Base-by-base conservation (phyloP, 495 filamentous ascomycete genomes). In the Aspergillus olivimuriae region DNA sequence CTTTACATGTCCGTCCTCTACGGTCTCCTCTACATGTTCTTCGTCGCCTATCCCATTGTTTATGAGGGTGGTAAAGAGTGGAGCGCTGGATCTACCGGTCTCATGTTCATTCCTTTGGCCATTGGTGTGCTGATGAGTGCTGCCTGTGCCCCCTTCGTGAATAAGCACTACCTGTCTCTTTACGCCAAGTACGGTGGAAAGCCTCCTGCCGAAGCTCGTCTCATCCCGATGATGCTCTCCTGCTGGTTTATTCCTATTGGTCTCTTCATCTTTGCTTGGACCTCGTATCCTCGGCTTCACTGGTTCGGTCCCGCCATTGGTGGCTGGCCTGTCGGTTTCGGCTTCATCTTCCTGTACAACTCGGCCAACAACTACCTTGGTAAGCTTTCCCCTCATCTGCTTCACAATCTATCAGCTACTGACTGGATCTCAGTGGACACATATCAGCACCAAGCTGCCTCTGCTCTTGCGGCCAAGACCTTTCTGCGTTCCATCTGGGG, bases 261-360 rank as follows among this genome's bases (percentile, higher is more conserved):
- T 10, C 66, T 89, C 4, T 89, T 91, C 63, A 86, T 90, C 59
- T 91, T 91, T 61, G 87, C 84, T 24, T 90, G 87, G 87, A 77
- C 83, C 2, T 86, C 82, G 0, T 89, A 84, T 58, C 70, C 76
- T 4, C 42, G 42, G 0, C 51, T 90, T 2, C 72, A 62, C 51
- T 90, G 85, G 86, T 69, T 80, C 36, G 87, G 84, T 0, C 84
- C 86, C 2, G 69, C 72, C 2, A 69, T 92, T 10, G 86, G 80
- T 18, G 86, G 86, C 26, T 81, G 82, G 51, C 83, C 85, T 6
- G 77, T 90, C 41, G 87, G 86, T 5, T 89, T 90, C 58, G 86
- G 86, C 18, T 88, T 92, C 59, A 87, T 90, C 56, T 88, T 89
- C 66, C 65, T 91, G 17, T 91, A 90, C 65, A 90, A 89, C 66